Evolutionary conservation across 1,284 basidiomycete genomes (phyloP).

Genomic region (Puccinia triticina): DNA sequence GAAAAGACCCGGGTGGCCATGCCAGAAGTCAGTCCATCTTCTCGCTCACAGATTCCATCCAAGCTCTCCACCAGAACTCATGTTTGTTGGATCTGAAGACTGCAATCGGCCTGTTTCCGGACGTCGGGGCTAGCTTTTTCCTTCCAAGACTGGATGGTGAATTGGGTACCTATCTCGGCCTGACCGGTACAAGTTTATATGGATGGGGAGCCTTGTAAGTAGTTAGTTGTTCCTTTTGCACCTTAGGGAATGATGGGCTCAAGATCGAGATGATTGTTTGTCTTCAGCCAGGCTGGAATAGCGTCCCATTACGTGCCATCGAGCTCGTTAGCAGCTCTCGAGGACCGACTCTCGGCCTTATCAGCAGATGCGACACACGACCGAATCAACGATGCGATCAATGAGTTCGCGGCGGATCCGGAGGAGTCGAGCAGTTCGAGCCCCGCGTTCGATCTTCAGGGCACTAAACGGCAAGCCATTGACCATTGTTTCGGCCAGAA

Average conservation of each 20-base stretch:
- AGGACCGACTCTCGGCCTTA: constrained; percentile 61
- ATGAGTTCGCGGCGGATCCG: constrained; percentile 69
- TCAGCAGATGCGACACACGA: constrained; percentile 61
- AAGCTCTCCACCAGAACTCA: constrained; percentile 58
- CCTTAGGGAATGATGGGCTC: not conserved
- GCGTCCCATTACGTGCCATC: constrained; percentile 88
- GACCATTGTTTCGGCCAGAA: constrained; percentile 76
- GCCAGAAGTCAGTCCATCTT: constrained; percentile 69
- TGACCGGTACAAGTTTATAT: constrained; percentile 75
- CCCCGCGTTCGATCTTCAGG: constrained; percentile 63
- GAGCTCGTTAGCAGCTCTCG: constrained; percentile 70
- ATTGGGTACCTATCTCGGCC: constrained; percentile 87
- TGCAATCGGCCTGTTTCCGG: constrained; percentile 68
- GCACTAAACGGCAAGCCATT: constrained; percentile 71
- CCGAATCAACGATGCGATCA: constrained; percentile 67
- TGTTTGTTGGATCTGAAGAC: constrained; percentile 52
- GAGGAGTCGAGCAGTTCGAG: constrained; percentile 26
- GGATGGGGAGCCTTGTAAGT: constrained; percentile 83
- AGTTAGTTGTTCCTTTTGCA: not conserved
- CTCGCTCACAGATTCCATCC: not conserved
- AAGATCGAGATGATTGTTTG: not conserved
- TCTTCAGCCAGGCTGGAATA: constrained; percentile 75
- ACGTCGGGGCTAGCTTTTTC: constrained; percentile 90
- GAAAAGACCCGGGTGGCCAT: constrained; percentile 92
- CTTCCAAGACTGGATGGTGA: constrained; percentile 87